Evolutionary conservation across 345 rosid genomes (phyloP).

Genomic region (Leavenworthia alabamica): DNA sequence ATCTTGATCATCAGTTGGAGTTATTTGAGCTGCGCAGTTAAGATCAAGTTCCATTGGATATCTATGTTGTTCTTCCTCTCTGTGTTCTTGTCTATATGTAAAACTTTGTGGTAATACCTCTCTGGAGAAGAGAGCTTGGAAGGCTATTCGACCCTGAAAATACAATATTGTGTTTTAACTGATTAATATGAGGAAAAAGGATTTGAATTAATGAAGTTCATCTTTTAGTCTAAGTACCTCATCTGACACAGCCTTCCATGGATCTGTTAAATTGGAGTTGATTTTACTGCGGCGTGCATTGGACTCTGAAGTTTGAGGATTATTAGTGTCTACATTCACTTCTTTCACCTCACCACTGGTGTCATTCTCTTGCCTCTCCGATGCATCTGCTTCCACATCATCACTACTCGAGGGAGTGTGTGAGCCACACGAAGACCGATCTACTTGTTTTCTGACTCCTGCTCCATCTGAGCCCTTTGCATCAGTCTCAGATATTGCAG

Average conservation of each 20-base stretch:
- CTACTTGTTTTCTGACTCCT: conserved; percentile 58
- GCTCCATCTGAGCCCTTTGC: conserved; percentile 45
- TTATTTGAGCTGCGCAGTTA: conserved; percentile 38
- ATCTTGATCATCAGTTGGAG: conserved; percentile 26
- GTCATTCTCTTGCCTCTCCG: conserved; percentile 49
- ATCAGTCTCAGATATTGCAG: conserved; percentile 40
- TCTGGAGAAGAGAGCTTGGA: conserved; percentile 82
- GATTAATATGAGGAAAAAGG: background rate
- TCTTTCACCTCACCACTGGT: conserved; percentile 43
- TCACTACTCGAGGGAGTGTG: conserved; percentile 85
- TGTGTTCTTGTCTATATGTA: conserved; percentile 36
- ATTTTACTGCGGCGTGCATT: conserved; percentile 57
- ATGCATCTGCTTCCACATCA: conserved; percentile 62
- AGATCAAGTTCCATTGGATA: conserved; percentile 43
- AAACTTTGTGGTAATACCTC: conserved; percentile 87
- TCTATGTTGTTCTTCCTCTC: conserved; percentile 35
- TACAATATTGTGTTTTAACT: background rate
- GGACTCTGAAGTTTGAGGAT: conserved; percentile 38
- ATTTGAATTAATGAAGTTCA: background rate
- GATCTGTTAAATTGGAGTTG: conserved; percentile 44
- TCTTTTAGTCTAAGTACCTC: conserved; percentile 47
- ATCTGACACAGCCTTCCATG: conserved; percentile 87
- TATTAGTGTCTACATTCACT: conserved; percentile 36
- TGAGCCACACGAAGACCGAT: conserved; percentile 93
- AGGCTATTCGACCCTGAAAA: conserved; percentile 83